Evolutionary conservation across 768 basidiomycete genomes (phyloP).

Genomic region (Rhodosporidiobolus odoratus): DNA sequence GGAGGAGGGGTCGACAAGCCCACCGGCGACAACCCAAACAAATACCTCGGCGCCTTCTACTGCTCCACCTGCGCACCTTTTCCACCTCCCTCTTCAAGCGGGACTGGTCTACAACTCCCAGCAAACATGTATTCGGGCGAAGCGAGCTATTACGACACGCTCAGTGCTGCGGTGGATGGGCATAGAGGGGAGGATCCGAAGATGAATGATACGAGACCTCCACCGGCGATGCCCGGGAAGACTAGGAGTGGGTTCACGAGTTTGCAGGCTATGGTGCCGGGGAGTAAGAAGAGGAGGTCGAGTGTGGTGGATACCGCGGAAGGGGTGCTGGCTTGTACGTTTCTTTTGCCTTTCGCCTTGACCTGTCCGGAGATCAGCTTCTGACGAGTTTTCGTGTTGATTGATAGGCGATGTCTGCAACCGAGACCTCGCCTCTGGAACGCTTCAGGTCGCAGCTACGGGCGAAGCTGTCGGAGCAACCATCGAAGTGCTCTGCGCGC

Average conservation of each 20-base stretch:
- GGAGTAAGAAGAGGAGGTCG: conserved; percentile 20
- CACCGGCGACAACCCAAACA: conserved; percentile 2
- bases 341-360: background rate
- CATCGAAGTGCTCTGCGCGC: conserved; percentile 39
- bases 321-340: conserved; percentile 23
- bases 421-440: conserved; percentile 16
- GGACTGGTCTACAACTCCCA: background rate
- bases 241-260: conserved; percentile 16
- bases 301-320: conserved; percentile 15
- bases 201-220: background rate
- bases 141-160: conserved; percentile 23
- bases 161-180: conserved; percentile 17
- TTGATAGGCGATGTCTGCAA: conserved; percentile 27
- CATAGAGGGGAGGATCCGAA: conserved; percentile 9
- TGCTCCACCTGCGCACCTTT: conserved; percentile 1
- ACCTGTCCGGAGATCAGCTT: background rate
- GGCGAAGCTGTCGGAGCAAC: conserved; percentile 23
- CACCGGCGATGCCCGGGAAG: conserved; percentile 21
- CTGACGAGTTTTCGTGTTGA: background rate
- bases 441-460: background rate
- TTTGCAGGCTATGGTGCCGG: background rate
- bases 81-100: background rate
- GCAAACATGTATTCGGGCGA: conserved; percentile 14
- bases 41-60: conserved; percentile 17
- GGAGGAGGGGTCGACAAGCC: conserved; percentile 21